Conservation (phyloP, 192 early-diverging fungal genomes). For the Coemansia sp. region DNA sequence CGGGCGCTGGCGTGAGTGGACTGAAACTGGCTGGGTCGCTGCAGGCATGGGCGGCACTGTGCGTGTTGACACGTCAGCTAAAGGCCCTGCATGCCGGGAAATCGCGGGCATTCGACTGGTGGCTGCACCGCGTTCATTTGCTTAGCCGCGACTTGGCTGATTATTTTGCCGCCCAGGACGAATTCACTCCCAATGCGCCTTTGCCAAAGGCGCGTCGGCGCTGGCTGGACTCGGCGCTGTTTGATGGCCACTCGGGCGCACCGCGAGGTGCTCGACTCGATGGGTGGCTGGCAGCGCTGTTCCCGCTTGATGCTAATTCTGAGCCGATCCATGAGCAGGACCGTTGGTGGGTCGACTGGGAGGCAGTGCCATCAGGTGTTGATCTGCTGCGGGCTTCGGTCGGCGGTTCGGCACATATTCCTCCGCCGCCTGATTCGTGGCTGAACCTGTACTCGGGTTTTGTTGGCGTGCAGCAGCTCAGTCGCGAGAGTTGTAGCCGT, state of each 20-base stretch:
- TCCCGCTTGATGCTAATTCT: slow-evolving; percentile 27
- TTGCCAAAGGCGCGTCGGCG: slow-evolving; percentile 19
- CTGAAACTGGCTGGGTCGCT: slow-evolving; percentile 34
- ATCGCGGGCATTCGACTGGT: slow-evolving; percentile 39
- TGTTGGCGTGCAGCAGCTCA: slow-evolving; percentile 48
- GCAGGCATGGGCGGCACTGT: slow-evolving; percentile 46
- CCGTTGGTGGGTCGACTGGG: slow-evolving; percentile 41
- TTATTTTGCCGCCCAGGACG: slow-evolving; percentile 46
- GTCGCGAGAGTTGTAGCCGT: neutral
- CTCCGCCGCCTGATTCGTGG: neutral
- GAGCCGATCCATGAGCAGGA: slow-evolving; percentile 27
- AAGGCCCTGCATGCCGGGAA: slow-evolving; percentile 31
- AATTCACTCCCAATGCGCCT: slow-evolving; percentile 9
- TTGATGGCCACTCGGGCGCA: slow-evolving; percentile 42
- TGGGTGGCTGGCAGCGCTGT: slow-evolving; percentile 51
- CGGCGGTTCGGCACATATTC: neutral
- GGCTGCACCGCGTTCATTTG: slow-evolving; percentile 50
- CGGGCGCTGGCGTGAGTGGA: slow-evolving; percentile 22
- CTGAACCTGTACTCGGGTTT: slow-evolving; percentile 52
- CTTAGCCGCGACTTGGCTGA: slow-evolving; percentile 49
- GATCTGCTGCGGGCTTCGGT: slow-evolving; percentile 33
- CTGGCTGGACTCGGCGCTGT: slow-evolving; percentile 44
- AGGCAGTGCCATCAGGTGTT: slow-evolving; percentile 44
- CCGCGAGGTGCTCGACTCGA: slow-evolving; percentile 31
- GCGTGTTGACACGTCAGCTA: slow-evolving; percentile 43